Conservation (phyloP, 2,329 filamentous ascomycete species). For the Reticulascus tulasneorum region DNA sequence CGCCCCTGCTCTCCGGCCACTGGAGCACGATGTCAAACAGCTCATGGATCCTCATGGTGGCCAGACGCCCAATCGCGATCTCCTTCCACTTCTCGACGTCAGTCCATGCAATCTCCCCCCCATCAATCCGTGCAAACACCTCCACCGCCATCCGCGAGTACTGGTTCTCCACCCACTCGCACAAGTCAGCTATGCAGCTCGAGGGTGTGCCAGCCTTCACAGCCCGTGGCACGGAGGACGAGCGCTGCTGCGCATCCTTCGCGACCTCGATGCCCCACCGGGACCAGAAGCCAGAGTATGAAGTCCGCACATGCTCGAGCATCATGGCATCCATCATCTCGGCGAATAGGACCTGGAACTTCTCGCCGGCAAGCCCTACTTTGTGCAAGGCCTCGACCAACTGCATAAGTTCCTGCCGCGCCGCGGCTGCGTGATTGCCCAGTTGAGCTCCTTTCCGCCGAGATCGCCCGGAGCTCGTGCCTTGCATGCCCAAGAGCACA, state of each 20-base stretch:
- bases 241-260: conserved; percentile 17
- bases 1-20: conserved; percentile 69
- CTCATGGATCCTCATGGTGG: conserved; percentile 64
- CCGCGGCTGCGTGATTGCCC: conserved; percentile 27
- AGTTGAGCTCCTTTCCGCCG: conserved; percentile 15
- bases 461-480: conserved; percentile 7
- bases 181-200: conserved; percentile 55
- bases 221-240: conserved; percentile 17
- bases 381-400: conserved; percentile 57
- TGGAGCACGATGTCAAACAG: conserved; percentile 75
- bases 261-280: conserved; percentile 20
- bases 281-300: conserved; percentile 61
- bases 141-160: conserved; percentile 63
- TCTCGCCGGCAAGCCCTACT: conserved; percentile 66
- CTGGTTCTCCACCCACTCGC: conserved; percentile 64
- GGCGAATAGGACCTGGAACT: conserved; percentile 67
- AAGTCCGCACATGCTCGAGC: conserved; percentile 56
- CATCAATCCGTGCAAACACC: conserved; percentile 48
- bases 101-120: conserved; percentile 40
- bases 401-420: conserved; percentile 48
- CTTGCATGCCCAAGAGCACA: conserved; percentile 31
- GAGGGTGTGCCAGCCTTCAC: conserved; percentile 32
- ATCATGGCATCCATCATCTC: conserved; percentile 66
- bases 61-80: conserved; percentile 64
- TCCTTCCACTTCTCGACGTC: conserved; percentile 68